Base-by-base conservation (phyloP, 1,139 yeast species). In the Kodamaea arcana region DNA sequence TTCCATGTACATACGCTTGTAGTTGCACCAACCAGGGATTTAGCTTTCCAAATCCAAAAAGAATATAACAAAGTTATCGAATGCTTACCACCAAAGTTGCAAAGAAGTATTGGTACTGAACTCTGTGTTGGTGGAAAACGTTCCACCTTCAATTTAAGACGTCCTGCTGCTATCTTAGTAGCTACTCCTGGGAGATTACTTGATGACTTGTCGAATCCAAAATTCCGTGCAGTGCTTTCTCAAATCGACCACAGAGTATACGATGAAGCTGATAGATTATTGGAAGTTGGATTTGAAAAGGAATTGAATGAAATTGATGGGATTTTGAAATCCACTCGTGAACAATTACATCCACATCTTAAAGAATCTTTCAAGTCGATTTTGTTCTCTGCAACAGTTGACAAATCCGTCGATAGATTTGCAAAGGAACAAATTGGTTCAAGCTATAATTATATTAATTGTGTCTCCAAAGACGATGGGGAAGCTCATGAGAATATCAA, bases 161-260 rank as follows among this genome's bases (percentile, higher is more conserved):
- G 37, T 20, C 58, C 58, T 2, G 65, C 72, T 7, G 50, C 62
- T 26, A 78, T 90, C 45, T 75, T 87, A 29, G 83, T 88, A 41
- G 95, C 88, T 12, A 88, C 97, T 4, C 97, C 97, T 1, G 97
- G 97, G 44, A 75, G 97, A 62, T 69, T 88, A 40, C 57, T 71
- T 37, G 95, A 83, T 47, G 62, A 75, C 40, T 59, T 87, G 37
- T 65, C 64, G 29, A 69, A 69, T 36, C 60, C 58, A 7, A 51
- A 47, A 15, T 72, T 78, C 39, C 62, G 71, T 13, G 56, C 59
- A 17, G 67, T 70, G 28, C 82, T 87, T 54, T 54, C 63, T 28
- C 62, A 68, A 36, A 64, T 90, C 35, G 70, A 73, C 40, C 76
- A 80, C 48, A 70, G 86, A 46, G 82, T 87, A 24, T 76, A 86